Percentiles rank a stretch among this genome's conserved stretches.
These are phyloP conservation scores for Pilaira anomala DNA, from an alignment of 192 early-diverging fungal species.

Conservation along the genomic window DNA sequence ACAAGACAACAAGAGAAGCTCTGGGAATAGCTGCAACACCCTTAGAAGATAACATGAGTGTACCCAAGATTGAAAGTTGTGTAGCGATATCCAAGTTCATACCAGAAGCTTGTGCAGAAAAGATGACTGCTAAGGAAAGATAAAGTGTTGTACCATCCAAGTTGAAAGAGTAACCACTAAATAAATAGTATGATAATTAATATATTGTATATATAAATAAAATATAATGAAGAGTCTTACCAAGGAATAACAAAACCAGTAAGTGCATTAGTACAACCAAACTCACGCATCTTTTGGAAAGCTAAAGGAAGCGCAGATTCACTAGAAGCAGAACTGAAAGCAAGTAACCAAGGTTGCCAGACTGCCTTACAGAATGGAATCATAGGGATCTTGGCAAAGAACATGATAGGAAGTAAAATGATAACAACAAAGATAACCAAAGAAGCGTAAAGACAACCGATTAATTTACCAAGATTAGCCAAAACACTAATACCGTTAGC, in stretches of 20 bases:
- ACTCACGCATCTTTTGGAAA: constrained; percentile 62
- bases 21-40: constrained; percentile 58
- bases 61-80: constrained; percentile 63
- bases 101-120: constrained; percentile 60
- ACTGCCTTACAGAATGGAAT: constrained; percentile 46
- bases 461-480: constrained; percentile 57
- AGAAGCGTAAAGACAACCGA: constrained; percentile 58
- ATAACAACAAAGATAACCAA: constrained; percentile 55
- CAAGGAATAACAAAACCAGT: constrained; percentile 62
- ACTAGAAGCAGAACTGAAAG: constrained; percentile 68
- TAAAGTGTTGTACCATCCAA: constrained; percentile 74
- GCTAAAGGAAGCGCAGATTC: constrained; percentile 68
- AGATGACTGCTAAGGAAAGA: constrained; percentile 60
- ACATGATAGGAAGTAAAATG: constrained; percentile 55
- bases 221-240: background rate
- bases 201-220: background rate
- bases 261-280: constrained; percentile 65
- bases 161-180: constrained; percentile 71
- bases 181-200: background rate
- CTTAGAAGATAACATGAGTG: constrained; percentile 67
- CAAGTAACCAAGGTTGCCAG: constrained; percentile 59
- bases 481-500: constrained; percentile 56
- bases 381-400: constrained; percentile 51
- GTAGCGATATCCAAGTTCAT: constrained; percentile 46
- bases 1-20: constrained; percentile 59